A percentile compares a stretch with the other conserved stretches of the same genome.
These are phyloP conservation scores for Monilinia aucupariae DNA, from an alignment of 2,329 filamentous ascomycete species.

Conservation along the genomic window DNA sequence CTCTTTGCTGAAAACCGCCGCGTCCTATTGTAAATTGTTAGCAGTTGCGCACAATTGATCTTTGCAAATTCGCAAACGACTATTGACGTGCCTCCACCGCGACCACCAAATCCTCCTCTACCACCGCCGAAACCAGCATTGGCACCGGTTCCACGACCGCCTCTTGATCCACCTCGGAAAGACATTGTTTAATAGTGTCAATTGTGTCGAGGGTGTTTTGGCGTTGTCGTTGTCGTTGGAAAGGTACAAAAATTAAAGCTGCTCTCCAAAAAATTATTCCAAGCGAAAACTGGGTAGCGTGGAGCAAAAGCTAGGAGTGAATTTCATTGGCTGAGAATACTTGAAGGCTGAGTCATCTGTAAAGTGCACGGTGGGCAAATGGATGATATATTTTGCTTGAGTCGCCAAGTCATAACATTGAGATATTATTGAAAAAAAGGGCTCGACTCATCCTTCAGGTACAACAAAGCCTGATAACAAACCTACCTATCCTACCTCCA, in stretches of 20 bases:
- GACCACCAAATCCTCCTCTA: conserved; percentile 46
- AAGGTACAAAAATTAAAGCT: conserved; percentile 25
- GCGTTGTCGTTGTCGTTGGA: conserved; percentile 36
- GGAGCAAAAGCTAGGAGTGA: not conserved
- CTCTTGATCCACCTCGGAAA: conserved; percentile 53
- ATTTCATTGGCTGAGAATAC: conserved; percentile 8
- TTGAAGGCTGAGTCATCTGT: not conserved
- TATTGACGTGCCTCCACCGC: conserved; percentile 38
- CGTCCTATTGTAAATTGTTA: conserved; percentile 43
- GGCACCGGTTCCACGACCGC: conserved; percentile 44
- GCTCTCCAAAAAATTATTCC: conserved; percentile 20
- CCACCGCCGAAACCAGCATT: conserved; percentile 48
- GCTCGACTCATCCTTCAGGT: not conserved
- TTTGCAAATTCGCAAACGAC: conserved; percentile 21
- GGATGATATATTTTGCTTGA: not conserved
- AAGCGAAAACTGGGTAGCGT: conserved; percentile 18
- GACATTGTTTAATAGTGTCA: conserved; percentile 30
- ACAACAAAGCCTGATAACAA: conserved; percentile 8
- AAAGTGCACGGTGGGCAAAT: not conserved
- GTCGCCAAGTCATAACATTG: conserved; percentile 18
- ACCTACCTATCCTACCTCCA: not conserved
- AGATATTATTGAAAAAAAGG: conserved; percentile 7
- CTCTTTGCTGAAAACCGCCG: conserved; percentile 55
- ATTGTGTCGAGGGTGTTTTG: conserved; percentile 34
- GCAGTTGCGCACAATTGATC: conserved; percentile 17